A percentile compares a stretch with the other conserved stretches of the same genome.
These are phyloP conservation scores for Pythium grandisporangium DNA, from an alignment of 352 stramenopile species.

Conservation along the genomic window DNA sequence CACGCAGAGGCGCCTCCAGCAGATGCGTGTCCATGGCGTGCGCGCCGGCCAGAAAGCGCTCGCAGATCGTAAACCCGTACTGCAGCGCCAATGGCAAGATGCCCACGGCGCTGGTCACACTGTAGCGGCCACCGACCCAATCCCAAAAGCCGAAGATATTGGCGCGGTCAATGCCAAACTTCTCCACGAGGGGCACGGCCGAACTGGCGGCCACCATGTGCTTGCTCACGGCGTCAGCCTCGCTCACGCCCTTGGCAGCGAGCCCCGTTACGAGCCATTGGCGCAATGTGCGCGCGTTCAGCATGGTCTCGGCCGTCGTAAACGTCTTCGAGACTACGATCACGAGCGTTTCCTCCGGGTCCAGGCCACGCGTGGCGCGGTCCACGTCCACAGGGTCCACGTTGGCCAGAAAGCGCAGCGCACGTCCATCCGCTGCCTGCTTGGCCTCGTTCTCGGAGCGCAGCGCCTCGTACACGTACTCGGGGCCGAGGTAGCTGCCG, in stretches of 20 bases:
- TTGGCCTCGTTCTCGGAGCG: conserved; percentile 80
- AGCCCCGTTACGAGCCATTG: conserved; percentile 95
- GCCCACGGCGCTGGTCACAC: conserved; percentile 95
- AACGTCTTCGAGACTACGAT: conserved; percentile 99
- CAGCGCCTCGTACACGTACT: conserved; percentile 96
- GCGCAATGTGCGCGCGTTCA: conserved; percentile 95
- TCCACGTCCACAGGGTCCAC: conserved; percentile 97
- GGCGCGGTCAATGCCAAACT: conserved; percentile 92
- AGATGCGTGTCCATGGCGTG: conserved; percentile 98
- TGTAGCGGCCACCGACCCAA: conserved; percentile 98
- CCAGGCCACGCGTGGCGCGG: conserved; percentile 80
- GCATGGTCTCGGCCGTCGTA: conserved; percentile 98
- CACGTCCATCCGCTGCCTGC: conserved; percentile 75
- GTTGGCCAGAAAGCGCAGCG: conserved; percentile 95
- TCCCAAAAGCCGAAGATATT: conserved; percentile 99
- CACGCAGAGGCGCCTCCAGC: conserved; percentile 84
- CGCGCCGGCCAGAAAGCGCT: conserved; percentile 92
- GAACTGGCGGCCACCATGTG: conserved; percentile 92
- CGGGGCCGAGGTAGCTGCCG: conserved; percentile 93
- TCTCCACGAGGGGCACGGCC: conserved; percentile 66
- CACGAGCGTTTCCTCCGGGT: conserved; percentile 94
- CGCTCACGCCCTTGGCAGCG: conserved; percentile 59
- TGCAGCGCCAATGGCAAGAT: conserved; percentile 95
- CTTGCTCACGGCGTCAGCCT: conserved; percentile 87
- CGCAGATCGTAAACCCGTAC: conserved; percentile 90